A percentile compares a stretch with the other conserved stretches of the same genome.
phyloP scores from a whole-genome alignment of 225 moss, liverwort and hornwort genomes.

The Bryoerythrophyllum caledonicum region DNA sequence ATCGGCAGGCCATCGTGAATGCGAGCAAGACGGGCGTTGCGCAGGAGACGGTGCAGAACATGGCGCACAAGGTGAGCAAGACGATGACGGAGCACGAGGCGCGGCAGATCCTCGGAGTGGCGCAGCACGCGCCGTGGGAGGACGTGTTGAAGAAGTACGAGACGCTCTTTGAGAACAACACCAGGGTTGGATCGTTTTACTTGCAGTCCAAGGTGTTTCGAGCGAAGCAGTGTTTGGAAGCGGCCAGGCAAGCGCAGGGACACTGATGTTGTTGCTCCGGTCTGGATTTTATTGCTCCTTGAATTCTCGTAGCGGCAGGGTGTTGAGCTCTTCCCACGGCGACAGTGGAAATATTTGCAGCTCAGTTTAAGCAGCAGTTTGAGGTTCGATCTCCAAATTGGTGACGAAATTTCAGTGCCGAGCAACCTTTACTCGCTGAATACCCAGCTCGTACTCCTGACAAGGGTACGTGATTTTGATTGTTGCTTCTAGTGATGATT shows the following conservation, averaged over 20 bases:
- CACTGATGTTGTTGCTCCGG: not conserved
- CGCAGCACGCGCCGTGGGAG: conserved; percentile 71
- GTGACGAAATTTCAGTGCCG: not conserved
- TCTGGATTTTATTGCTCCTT: not conserved
- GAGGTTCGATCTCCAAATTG: not conserved
- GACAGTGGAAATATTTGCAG: not conserved
- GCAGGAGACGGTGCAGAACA: conserved; percentile 81
- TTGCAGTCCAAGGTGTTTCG: conserved; percentile 70
- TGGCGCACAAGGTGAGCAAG: conserved; percentile 65
- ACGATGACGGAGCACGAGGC: conserved; percentile 73
- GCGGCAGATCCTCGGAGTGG: conserved; percentile 71
- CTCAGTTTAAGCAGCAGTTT: not conserved
- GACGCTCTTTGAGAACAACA: conserved; percentile 57
- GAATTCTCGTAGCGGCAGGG: not conserved
- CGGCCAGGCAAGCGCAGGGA: conserved; percentile 23
- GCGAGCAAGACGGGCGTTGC: conserved; percentile 72
- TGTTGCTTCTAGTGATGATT: not conserved
- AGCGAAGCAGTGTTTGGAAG: conserved; percentile 65
- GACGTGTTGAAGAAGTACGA: conserved; percentile 77
- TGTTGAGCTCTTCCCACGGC: not conserved
- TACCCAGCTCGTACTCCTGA: not conserved
- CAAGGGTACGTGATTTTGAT: not conserved
- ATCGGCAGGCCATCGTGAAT: conserved; percentile 78
- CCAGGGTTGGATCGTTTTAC: conserved; percentile 56
- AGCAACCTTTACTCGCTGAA: not conserved